Conservation (phyloP, 345 rosid species). For the Eucalyptus virginea region DNA sequence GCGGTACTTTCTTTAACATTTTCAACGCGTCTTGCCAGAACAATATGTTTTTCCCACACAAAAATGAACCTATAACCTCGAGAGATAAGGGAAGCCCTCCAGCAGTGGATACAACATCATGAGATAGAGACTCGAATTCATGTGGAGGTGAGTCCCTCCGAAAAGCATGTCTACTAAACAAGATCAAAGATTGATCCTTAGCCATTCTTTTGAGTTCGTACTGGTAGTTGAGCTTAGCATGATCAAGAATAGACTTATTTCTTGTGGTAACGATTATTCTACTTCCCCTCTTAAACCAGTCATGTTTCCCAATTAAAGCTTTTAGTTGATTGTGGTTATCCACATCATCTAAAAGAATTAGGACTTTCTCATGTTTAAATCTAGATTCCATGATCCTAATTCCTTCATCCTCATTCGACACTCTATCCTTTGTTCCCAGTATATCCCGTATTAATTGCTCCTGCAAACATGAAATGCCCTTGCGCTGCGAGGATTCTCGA, state of each 20-base stretch:
- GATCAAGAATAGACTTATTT: neutral
- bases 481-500: neutral
- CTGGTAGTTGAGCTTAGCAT: neutral
- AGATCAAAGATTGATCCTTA: neutral
- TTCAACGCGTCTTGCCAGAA: neutral
- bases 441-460: neutral
- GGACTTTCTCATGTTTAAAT: neutral
- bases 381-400: neutral
- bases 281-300: neutral
- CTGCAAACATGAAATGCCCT: neutral
- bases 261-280: neutral
- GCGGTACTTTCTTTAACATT: neutral
- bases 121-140: rapidly evolving
- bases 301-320: neutral
- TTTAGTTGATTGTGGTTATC: neutral
- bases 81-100: neutral
- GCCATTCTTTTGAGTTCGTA: neutral
- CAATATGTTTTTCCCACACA: rapidly evolving
- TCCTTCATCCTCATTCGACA: rapidly evolving
- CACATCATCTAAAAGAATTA: neutral
- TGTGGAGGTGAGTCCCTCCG: neutral
- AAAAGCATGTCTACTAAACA: neutral
- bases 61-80: neutral
- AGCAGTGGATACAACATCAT: rapidly evolving
- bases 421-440: rapidly evolving